phyloP scores from a whole-genome alignment of 805 yeast genomes.

The Saturnispora dispora region DNA sequence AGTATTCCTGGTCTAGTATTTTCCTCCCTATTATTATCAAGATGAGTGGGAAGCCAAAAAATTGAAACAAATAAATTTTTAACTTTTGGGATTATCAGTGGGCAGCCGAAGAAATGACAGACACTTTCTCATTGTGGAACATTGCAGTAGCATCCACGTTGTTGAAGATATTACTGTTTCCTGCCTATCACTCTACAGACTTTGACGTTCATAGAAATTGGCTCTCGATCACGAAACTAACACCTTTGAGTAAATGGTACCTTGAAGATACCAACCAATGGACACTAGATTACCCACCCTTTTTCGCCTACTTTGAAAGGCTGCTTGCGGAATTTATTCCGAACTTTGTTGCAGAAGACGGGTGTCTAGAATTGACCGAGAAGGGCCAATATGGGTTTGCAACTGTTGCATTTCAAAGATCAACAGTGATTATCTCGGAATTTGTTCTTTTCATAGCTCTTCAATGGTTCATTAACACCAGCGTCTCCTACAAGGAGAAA shows the following conservation, averaged over 20 bases:
- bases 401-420: constrained; percentile 75
- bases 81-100: background rate
- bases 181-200: constrained; percentile 88
- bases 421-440: constrained; percentile 74
- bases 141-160: constrained; percentile 57
- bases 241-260: constrained; percentile 81
- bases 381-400: constrained; percentile 64
- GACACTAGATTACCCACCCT: constrained; percentile 97
- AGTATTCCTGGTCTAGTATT: background rate
- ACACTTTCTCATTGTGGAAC: constrained; percentile 49
- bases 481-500: constrained; percentile 27
- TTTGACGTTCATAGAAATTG: constrained; percentile 97
- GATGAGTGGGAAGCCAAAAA: background rate
- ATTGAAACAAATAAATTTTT: constrained; percentile 20
- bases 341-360: constrained; percentile 50
- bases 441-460: constrained; percentile 57
- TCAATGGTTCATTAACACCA: constrained; percentile 57
- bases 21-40: background rate
- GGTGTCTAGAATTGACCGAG: constrained; percentile 61
- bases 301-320: constrained; percentile 95
- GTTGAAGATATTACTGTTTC: constrained; percentile 53
- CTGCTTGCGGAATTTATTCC: constrained; percentile 66
- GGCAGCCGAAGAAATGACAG: background rate
- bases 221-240: constrained; percentile 77
- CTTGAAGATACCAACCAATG: constrained; percentile 69